Percentiles rank a stretch among this genome's conserved stretches.
These are phyloP conservation scores for Diaporthe sp. DNA, from an alignment of 2,329 filamentous ascomycete species.

Conservation along the genomic window DNA sequence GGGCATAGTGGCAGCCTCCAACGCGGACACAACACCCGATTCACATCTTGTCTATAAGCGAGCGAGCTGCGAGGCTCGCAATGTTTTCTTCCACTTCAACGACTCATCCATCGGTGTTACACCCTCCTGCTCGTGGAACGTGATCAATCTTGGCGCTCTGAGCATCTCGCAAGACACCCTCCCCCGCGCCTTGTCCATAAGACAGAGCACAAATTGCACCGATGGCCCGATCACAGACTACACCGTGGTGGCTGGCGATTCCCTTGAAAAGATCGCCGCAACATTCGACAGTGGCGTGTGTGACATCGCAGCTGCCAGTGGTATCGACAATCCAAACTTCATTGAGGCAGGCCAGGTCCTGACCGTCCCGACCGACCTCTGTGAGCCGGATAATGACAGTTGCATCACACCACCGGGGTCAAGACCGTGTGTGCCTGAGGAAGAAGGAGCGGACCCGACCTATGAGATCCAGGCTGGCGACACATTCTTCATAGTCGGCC, in stretches of 20 bases:
- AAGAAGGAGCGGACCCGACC: background rate
- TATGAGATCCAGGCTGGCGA: conserved; percentile 21
- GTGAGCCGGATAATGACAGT: conserved; percentile 31
- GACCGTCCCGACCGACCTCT: conserved; percentile 26
- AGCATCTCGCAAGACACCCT: background rate
- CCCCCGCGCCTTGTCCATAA: background rate
- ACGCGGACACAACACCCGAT: background rate
- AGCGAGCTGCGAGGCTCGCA: conserved; percentile 19
- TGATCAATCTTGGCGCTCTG: conserved; percentile 22
- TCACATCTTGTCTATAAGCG: background rate
- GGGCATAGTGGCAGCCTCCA: background rate
- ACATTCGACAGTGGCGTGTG: conserved; percentile 27
- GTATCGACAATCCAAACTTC: conserved; percentile 19
- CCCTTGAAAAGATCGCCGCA: conserved; percentile 29
- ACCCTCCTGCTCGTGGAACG: conserved; percentile 28
- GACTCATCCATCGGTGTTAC: conserved; percentile 8
- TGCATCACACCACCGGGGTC: conserved; percentile 27
- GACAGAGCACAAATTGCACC: conserved; percentile 20
- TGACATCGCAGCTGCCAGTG: conserved; percentile 17
- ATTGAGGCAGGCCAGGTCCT: conserved; percentile 18
- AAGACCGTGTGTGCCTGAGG: conserved; percentile 11
- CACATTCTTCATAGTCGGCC: conserved; percentile 29
- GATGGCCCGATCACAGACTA: conserved; percentile 3
- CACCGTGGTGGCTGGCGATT: conserved; percentile 22
- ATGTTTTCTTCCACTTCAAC: conserved; percentile 31